phyloP scores from a whole-genome alignment of 2,329 filamentous ascomycete genomes.

The Curvularia spicifera region DNA sequence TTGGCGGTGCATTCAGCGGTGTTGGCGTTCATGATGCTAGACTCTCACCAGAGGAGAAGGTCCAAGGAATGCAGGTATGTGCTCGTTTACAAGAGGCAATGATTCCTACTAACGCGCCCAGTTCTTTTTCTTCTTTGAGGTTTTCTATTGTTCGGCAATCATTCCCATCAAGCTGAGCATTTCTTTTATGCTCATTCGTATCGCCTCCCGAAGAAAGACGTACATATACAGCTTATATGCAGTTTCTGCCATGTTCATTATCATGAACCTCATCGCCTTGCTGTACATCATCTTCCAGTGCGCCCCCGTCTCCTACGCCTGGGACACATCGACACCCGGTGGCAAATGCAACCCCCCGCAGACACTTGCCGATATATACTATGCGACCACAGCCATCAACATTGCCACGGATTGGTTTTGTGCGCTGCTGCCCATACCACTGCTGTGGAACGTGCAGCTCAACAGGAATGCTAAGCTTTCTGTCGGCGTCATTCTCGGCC shows the following conservation, averaged over 20 bases:
- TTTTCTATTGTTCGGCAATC: constrained; percentile 14
- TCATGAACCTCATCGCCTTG: constrained; percentile 17
- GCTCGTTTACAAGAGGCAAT: background rate
- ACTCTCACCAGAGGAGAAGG: constrained; percentile 4
- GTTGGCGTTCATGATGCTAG: constrained; percentile 11
- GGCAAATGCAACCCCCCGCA: constrained; percentile 15
- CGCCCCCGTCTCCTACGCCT: constrained; percentile 13
- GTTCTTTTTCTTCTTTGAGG: constrained; percentile 17
- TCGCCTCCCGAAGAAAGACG: constrained; percentile 7
- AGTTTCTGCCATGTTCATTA: constrained; percentile 14
- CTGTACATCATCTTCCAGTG: constrained; percentile 17
- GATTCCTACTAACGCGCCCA: background rate
- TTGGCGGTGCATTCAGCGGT: constrained; percentile 15
- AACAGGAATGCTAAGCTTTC: constrained; percentile 18
- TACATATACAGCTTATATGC: constrained; percentile 14
- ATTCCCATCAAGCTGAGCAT: constrained; percentile 19
- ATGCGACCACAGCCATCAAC: constrained; percentile 15
- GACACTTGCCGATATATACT: constrained; percentile 15
- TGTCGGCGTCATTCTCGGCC: constrained; percentile 17
- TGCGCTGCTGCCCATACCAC: constrained; percentile 14
- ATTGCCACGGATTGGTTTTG: constrained; percentile 19
- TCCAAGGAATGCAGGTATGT: constrained; percentile 14
- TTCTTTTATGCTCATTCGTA: constrained; percentile 17
- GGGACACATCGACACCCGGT: constrained; percentile 15
- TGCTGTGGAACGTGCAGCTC: constrained; percentile 16